Percentiles rank a stretch among this genome's conserved stretches.
Evolutionary conservation across 768 basidiomycete genomes (phyloP).

Genomic region (Termitomyces sp.): DNA sequence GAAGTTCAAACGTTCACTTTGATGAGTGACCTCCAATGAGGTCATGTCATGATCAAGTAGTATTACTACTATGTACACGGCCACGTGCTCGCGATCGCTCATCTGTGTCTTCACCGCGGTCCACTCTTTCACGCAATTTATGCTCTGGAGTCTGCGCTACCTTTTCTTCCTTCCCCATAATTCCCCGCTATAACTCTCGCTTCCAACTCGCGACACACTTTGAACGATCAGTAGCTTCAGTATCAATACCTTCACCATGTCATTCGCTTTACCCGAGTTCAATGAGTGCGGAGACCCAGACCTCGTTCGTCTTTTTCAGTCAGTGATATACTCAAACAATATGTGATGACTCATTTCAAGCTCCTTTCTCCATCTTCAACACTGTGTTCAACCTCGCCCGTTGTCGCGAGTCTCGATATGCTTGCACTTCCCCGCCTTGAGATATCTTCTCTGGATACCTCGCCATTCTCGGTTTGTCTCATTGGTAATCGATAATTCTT

Average conservation of each 20-base stretch:
- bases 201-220: background rate
- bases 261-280: background rate
- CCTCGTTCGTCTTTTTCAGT: conserved; percentile 1
- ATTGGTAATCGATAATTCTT: background rate
- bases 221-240: background rate
- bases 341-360: background rate
- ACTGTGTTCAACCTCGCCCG: conserved; percentile 12
- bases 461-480: conserved; percentile 16
- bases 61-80: too few relatives aligned
- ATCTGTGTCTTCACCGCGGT: background rate
- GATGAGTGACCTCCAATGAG: too few relatives aligned
- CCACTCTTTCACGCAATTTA: background rate
- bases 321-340: background rate
- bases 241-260: background rate
- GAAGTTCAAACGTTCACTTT: too few relatives aligned
- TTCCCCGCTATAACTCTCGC: background rate
- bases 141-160: conserved; percentile 1
- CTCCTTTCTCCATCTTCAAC: conserved; percentile 18
- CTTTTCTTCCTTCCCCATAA: background rate
- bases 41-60: too few relatives aligned
- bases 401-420: conserved; percentile 1
- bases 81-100: background rate
- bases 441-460: conserved; percentile 14
- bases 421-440: conserved; percentile 15
- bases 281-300: conserved; percentile 4